Evolutionary conservation across 352 stramenopile genomes (phyloP), one percentile per base, ranked within the genome.

Genomic region (Globisporangium solare): DNA sequence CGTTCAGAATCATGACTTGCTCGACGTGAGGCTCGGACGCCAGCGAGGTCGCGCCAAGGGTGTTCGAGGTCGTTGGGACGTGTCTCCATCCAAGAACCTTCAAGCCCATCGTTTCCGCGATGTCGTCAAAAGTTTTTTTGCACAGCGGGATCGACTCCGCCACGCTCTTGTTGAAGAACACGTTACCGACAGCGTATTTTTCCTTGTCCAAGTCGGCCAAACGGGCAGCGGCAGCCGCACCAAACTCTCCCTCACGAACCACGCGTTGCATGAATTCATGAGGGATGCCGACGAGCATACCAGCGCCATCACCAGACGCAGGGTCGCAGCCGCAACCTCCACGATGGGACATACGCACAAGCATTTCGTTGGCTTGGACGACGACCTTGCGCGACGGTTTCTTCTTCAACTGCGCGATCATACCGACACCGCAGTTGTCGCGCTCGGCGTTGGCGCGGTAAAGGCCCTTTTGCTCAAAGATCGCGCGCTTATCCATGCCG

Each of bases 331-430:
- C 96, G 61, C 95, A 98, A 54, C 94, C 95, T 47, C 95, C 80
- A 51, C 95, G 76, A 78, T 98, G 96, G 47, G 86, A 95, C 95
- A 98, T 98, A 31, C 95, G 86, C 59, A 98, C 88, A 31, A 98
- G 84, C 95, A 99, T 98, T 69, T 98, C 92, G 75, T 98, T 97
- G 20, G 95, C 94, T 68, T 98, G 86, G 27, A 97, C 79, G 20
- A 99, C 94, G 31, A 79, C 95, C 51, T 86, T 77, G 42, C 94
- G 82, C 59, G 83, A 96, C 22, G 89, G 78, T 54, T 97, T 67
- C 53, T 92, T 97, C 71, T 98, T 98, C n/a, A 99, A 74, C 43
- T 95, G 94, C 20, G 95, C 96, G 55, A 98, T 95, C 56, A 99
- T 87, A 37, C 96, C 96, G 17, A 98, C 95, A 63, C 96, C 96